A percentile compares a stretch with the other conserved stretches of the same genome.
These are phyloP conservation scores for Fusarium phyllophilum DNA, from an alignment of 2,329 filamentous ascomycete genomes.

Conservation along the genomic window DNA sequence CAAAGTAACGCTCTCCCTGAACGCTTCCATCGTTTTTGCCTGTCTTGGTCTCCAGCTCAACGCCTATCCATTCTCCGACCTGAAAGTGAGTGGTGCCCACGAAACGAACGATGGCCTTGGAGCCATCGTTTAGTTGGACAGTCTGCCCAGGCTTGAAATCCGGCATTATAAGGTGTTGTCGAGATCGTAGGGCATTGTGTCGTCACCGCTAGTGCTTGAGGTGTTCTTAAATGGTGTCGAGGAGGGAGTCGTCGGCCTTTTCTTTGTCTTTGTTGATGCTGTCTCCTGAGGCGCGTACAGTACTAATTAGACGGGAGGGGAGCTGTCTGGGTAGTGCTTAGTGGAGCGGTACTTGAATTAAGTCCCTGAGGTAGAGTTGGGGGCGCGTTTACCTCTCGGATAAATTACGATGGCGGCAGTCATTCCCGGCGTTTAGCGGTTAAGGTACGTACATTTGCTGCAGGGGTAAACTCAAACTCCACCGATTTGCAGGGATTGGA, in stretches of 20 bases:
- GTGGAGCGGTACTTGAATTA: conserved; percentile 14
- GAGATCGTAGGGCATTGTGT: conserved; percentile 49
- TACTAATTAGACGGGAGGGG: conserved; percentile 30
- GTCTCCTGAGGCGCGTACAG: conserved; percentile 40
- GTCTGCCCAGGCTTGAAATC: conserved; percentile 75
- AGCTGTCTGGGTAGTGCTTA: conserved; percentile 14
- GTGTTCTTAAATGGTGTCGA: neutral
- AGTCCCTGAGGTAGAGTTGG: conserved; percentile 20
- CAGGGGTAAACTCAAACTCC: conserved; percentile 21
- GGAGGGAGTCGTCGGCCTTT: neutral
- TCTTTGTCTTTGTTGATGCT: conserved; percentile 9
- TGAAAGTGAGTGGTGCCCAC: conserved; percentile 83
- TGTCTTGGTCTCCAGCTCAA: conserved; percentile 82
- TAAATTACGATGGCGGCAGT: conserved; percentile 45
- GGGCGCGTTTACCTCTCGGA: conserved; percentile 42
- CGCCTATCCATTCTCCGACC: conserved; percentile 85
- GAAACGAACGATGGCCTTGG: conserved; percentile 81
- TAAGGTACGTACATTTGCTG: conserved; percentile 25
- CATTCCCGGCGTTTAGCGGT: conserved; percentile 24
- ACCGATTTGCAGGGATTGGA: conserved; percentile 2
- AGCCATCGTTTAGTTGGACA: conserved; percentile 82
- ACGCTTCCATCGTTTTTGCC: conserved; percentile 97
- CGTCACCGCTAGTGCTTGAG: conserved; percentile 16
- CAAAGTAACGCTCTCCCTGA: conserved; percentile 87
- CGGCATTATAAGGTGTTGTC: conserved; percentile 54